These are phyloP conservation scores for Candida koratica DNA, from an alignment of 805 yeast species.

Conservation along the genomic window DNA sequence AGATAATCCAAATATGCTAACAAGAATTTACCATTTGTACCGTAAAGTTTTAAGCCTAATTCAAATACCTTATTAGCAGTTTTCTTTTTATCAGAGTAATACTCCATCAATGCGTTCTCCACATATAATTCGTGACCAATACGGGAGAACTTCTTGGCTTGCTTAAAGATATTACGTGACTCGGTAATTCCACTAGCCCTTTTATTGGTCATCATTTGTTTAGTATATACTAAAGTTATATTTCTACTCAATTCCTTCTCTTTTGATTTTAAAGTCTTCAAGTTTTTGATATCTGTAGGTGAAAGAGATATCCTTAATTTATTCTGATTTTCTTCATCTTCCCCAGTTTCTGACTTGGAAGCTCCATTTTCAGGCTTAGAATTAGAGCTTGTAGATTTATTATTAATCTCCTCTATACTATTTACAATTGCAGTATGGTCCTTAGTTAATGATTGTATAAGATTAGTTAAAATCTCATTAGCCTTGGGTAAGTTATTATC, in stretches of 20 bases:
- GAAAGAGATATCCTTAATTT: slow-evolving; percentile 13
- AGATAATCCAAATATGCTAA: slow-evolving; percentile 69
- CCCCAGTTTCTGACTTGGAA: not conserved
- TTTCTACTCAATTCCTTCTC: slow-evolving; percentile 27
- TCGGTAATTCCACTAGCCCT: slow-evolving; percentile 65
- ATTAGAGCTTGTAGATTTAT: slow-evolving; percentile 9
- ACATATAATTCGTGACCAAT: slow-evolving; percentile 74
- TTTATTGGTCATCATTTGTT: slow-evolving; percentile 67
- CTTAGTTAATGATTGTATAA: slow-evolving; percentile 45
- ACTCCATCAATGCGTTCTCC: slow-evolving; percentile 81
- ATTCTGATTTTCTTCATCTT: slow-evolving; percentile 21
- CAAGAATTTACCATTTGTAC: slow-evolving; percentile 57
- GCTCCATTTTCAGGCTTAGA: slow-evolving; percentile 6
- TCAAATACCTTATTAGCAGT: slow-evolving; percentile 77
- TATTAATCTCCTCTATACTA: slow-evolving; percentile 21
- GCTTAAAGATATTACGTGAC: slow-evolving; percentile 68
- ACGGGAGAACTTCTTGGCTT: slow-evolving; percentile 50
- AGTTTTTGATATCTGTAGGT: slow-evolving; percentile 20
- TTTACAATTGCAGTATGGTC: slow-evolving; percentile 29
- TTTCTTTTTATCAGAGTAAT: slow-evolving; percentile 58
- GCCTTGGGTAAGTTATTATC: slow-evolving; percentile 50
- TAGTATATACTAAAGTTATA: slow-evolving; percentile 64
- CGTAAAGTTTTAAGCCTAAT: slow-evolving; percentile 61
- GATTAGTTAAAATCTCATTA: slow-evolving; percentile 43
- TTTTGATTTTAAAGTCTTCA: slow-evolving; percentile 19